A percentile compares a stretch with the other conserved stretches of the same genome.
Conservation (phyloP, 1,284 basidiomycete genomes). For the Cryptococcus floricola region DNA sequence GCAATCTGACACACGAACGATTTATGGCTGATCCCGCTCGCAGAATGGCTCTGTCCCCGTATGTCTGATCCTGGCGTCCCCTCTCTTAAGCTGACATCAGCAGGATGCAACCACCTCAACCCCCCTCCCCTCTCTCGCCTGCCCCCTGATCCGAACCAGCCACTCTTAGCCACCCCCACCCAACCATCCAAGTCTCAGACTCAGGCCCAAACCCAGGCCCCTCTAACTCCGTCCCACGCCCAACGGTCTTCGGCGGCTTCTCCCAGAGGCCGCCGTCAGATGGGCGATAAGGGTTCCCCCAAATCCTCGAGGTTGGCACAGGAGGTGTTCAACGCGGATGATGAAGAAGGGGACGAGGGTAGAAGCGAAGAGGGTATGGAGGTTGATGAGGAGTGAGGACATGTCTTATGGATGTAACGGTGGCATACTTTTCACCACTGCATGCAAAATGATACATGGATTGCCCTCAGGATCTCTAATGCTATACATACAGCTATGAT, state of each 20-base stretch:
- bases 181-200: neutral
- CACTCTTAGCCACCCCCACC: neutral
- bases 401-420: slow-evolving; percentile 37
- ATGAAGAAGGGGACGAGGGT: slow-evolving; percentile 16
- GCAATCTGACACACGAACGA: neutral
- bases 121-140: slow-evolving; percentile 33
- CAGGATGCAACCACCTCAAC: slow-evolving; percentile 46
- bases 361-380: slow-evolving; percentile 21
- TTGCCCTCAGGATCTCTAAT: neutral
- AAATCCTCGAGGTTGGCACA: slow-evolving; percentile 33
- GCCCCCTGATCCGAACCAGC: neutral
- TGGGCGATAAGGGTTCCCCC: slow-evolving; percentile 26
- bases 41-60: slow-evolving; percentile 48
- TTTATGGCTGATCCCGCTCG: slow-evolving; percentile 3
- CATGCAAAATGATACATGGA: neutral
- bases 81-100: slow-evolving; percentile 1
- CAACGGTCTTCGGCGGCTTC: slow-evolving; percentile 1
- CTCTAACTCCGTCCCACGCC: slow-evolving; percentile 2
- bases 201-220: slow-evolving; percentile 1
- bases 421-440: neutral
- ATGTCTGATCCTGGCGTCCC: slow-evolving; percentile 2
- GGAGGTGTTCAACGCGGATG: slow-evolving; percentile 34
- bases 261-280: slow-evolving; percentile 20
- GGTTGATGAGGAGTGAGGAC: slow-evolving; percentile 13
- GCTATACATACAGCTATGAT: neutral